These are phyloP conservation scores for Fusarium incarnatum DNA, from an alignment of 2,329 filamentous ascomycete genomes.

Conservation along the genomic window DNA sequence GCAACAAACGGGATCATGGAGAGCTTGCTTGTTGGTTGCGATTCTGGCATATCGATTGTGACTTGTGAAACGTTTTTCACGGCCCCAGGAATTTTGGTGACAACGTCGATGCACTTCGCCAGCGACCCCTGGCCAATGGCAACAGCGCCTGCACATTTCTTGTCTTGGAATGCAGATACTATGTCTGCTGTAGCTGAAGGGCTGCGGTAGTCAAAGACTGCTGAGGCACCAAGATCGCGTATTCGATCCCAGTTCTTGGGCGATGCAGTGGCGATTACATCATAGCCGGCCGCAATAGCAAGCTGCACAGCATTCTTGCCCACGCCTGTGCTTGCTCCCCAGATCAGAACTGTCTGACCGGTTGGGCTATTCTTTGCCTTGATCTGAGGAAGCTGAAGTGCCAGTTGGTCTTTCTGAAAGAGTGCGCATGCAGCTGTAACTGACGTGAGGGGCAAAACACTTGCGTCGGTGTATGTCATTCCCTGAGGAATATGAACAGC, in stretches of 20 bases:
- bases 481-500: accelerated
- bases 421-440: neutral
- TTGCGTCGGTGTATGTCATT: neutral
- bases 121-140: constrained; percentile 5
- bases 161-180: neutral
- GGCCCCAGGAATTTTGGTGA: neutral
- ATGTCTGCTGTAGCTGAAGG: neutral
- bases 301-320: constrained; percentile 5
- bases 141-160: neutral
- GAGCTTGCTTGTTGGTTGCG: neutral
- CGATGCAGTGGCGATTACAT: constrained; percentile 1
- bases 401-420: constrained; percentile 3
- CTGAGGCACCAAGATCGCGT: neutral
- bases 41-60: neutral
- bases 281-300: constrained; percentile 1
- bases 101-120: constrained; percentile 1
- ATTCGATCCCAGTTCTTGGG: neutral
- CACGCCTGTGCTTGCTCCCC: constrained; percentile 11
- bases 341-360: neutral
- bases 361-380: accelerated
- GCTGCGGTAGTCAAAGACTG: neutral
- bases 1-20: constrained; percentile 11
- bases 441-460: neutral
- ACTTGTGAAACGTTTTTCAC: neutral
- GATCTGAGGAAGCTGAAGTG: neutral